Conservation (phyloP, 2,329 filamentous ascomycete genomes). For the Aspergillus versicolor region DNA sequence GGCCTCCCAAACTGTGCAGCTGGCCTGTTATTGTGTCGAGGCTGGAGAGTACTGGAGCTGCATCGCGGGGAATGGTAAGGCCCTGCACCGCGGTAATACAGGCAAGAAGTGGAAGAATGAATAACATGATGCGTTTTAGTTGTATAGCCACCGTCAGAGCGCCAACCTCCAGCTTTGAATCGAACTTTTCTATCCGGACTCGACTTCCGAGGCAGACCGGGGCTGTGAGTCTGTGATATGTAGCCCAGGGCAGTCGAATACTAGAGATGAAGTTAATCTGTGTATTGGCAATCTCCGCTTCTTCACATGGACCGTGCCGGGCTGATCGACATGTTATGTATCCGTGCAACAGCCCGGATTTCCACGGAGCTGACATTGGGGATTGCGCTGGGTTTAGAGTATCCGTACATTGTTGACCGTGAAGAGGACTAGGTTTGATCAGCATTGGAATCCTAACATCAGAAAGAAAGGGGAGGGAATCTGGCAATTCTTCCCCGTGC, state of each 20-base stretch:
- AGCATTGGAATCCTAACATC: too few species aligned
- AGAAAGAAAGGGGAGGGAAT: too few species aligned
- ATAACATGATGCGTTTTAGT: neutral
- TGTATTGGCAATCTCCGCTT: neutral
- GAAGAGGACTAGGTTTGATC: too few species aligned
- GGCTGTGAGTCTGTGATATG: neutral
- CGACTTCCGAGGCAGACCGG: neutral
- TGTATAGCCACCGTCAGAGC: neutral
- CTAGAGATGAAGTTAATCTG: too few species aligned
- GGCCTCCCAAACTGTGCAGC: neutral
- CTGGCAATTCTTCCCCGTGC: too few species aligned
- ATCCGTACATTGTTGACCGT: too few species aligned
- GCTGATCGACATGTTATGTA: neutral
- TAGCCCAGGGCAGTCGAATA: neutral
- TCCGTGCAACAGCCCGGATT: neutral
- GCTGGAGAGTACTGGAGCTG: neutral
- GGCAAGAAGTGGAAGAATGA: neutral
- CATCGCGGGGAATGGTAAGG: neutral
- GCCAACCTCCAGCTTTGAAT: neutral
- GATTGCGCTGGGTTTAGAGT: too few species aligned
- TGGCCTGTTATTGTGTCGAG: neutral
- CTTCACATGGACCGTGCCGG: neutral
- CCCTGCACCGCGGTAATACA: neutral
- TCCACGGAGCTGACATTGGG: too few species aligned
- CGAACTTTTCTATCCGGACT: neutral